These are phyloP conservation scores for Onygenales sp. DNA, from an alignment of 2,329 filamentous ascomycete species.

Conservation along the genomic window DNA sequence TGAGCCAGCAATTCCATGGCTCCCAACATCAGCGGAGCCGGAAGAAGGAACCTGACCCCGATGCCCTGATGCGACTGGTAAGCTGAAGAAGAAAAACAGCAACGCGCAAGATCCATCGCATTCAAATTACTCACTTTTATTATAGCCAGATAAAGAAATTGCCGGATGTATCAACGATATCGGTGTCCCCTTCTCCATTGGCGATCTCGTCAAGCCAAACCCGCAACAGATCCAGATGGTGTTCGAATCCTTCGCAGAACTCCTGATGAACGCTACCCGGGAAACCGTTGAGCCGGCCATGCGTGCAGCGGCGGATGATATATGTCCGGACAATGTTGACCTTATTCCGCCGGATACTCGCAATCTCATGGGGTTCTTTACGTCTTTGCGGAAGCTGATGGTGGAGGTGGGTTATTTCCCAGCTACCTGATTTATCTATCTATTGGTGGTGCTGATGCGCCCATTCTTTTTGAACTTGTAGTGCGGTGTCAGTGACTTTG, in stretches of 20 bases:
- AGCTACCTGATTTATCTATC: not conserved
- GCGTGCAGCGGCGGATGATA: constrained; percentile 73
- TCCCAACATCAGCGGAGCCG: constrained; percentile 37
- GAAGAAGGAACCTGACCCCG: constrained; percentile 49
- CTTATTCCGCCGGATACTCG: constrained; percentile 78
- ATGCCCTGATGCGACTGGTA: constrained; percentile 50
- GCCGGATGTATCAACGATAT: constrained; percentile 96
- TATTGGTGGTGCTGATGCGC: not conserved
- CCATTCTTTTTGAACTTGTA: constrained; percentile 24
- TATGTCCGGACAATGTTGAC: constrained; percentile 76
- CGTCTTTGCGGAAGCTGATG: constrained; percentile 68
- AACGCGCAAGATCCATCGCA: not conserved
- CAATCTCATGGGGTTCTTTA: constrained; percentile 93
- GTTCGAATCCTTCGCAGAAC: constrained; percentile 93
- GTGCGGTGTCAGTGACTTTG: constrained; percentile 89
- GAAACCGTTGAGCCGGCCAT: constrained; percentile 92
- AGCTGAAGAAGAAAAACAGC: constrained; percentile 11
- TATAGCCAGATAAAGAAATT: constrained; percentile 64
- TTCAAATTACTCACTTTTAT: constrained; percentile 4
- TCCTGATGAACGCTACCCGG: constrained; percentile 86
- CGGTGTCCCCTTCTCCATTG: constrained; percentile 75
- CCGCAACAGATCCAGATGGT: constrained; percentile 92
- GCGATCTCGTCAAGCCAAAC: constrained; percentile 88
- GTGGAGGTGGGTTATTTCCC: constrained; percentile 43
- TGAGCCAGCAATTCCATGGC: constrained; percentile 41